Evolutionary conservation across 2,329 filamentous ascomycete genomes (phyloP).

Genomic region (Cladosporium sp.): DNA sequence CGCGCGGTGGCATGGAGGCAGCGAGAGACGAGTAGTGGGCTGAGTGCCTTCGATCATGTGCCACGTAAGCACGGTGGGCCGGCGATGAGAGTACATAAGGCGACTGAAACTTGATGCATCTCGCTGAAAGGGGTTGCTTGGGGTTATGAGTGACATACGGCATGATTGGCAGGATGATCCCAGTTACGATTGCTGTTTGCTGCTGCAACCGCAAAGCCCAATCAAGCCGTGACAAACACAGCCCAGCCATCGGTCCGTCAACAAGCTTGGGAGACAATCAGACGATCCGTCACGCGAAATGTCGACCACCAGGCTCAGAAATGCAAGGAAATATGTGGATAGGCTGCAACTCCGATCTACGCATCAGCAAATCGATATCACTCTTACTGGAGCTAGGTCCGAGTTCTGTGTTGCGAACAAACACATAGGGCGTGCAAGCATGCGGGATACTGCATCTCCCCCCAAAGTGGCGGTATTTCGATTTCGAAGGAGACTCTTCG

Average conservation of each 20-base stretch:
- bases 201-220: not conserved
- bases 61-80: slow-evolving; percentile 2
- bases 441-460: not conserved
- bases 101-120: slow-evolving; percentile 10
- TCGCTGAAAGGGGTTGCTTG: slow-evolving; percentile 14
- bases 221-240: not conserved
- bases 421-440: not conserved
- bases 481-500: not conserved
- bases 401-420: not conserved
- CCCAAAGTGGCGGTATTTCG: not conserved
- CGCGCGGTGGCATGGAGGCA: slow-evolving; percentile 13
- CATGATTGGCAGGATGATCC: not conserved
- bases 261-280: not conserved
- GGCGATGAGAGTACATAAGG: slow-evolving; percentile 3
- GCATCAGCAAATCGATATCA: not conserved
- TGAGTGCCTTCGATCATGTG: not conserved
- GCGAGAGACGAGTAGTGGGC: not conserved
- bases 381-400: not conserved
- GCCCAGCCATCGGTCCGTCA: not conserved
- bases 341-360: not conserved
- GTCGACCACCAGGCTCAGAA: not conserved
- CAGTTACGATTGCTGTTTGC: not conserved
- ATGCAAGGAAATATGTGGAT: not conserved
- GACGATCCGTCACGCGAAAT: not conserved
- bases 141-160: not conserved